Base-by-base conservation (phyloP, 2,329 filamentous ascomycete species). In the Colletotrichum chlorophyti region DNA sequence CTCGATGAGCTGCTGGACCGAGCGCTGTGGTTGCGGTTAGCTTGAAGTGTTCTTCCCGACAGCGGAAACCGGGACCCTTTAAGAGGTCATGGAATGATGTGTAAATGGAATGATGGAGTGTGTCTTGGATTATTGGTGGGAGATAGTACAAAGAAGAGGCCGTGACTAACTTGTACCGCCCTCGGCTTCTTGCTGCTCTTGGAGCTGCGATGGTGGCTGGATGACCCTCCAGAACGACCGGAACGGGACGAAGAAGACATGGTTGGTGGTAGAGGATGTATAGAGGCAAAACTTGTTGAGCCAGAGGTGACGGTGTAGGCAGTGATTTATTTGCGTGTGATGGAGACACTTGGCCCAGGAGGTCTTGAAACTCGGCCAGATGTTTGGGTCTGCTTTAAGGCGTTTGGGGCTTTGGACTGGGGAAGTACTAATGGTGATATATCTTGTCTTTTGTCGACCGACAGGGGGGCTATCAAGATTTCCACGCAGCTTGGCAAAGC, bases 1-100 rank as follows among this genome's bases (percentile, higher is more conserved):
- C 21, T 85, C 77, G 62, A 91, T 84, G 61, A 90, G 79, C 61
- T 86, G 81, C 37, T 71, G 71, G 40, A 73, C 64, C 0, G 76
- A 75, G 14, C 68, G 67, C 71, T 76, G 51, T 29, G 5, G 7
- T 11, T 2, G 10, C 8, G 11, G 60, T 49, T 12, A 55, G 51
- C 19, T n/a, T 31, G 10, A 19, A n/a, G 4, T 45, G 6, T 17
- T n/a, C n/a, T n/a, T n/a, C n/a, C n/a, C n/a, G n/a, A n/a, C n/a
- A n/a, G n/a, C n/a, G n/a, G n/a, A n/a, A n/a, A n/a, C n/a, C n/a
- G 6, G 23, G 12, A 21, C 12, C 40, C 8, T 11, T 17, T 27
- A 10, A 21, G 31, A 19, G 27, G 11, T 23, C 26, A 5, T 14
- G n/a, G 26, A n/a, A 17, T 11, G 26, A 21, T n/a, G 10, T 14